A percentile compares a stretch with the other conserved stretches of the same genome.
phyloP scores from a whole-genome alignment of 345 rosid genomes.

The Abelmoschus esculentus region DNA sequence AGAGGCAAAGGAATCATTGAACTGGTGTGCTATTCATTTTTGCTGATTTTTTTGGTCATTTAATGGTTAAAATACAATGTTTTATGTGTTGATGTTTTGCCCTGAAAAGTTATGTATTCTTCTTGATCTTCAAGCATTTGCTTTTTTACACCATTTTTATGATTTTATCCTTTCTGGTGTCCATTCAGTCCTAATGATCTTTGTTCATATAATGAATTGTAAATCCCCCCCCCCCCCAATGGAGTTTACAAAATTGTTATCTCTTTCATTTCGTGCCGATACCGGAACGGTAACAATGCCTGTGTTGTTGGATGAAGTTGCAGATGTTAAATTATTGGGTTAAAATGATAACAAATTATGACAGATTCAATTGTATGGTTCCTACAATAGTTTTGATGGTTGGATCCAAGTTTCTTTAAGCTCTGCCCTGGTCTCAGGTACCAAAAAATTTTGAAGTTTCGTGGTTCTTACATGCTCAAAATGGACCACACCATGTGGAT shows the following conservation, averaged over 20 bases:
- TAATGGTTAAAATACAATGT: constrained; percentile 14
- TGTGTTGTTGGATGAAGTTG: not conserved
- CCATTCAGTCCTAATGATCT: not conserved
- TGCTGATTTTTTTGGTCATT: constrained; percentile 14
- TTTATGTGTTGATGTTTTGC: constrained; percentile 5
- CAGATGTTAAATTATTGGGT: not conserved
- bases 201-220: not conserved
- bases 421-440: not conserved
- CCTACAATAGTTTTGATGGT: no score
- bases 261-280: not conserved
- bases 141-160: not conserved
- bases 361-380: constrained; percentile 15
- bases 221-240: not conserved
- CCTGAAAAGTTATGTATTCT: constrained; percentile 8
- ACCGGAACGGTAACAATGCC: not conserved
- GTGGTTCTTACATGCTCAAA: not conserved
- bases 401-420: not conserved
- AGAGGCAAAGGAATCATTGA: constrained; percentile 12
- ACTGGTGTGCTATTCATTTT: constrained; percentile 20
- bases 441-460: not conserved
- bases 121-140: constrained; percentile 19
- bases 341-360: not conserved
- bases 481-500: constrained; percentile 20
- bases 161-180: constrained; percentile 3
- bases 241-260: not conserved